phyloP scores from a whole-genome alignment of 805 yeast species.

The Kuraishia piskuri region DNA sequence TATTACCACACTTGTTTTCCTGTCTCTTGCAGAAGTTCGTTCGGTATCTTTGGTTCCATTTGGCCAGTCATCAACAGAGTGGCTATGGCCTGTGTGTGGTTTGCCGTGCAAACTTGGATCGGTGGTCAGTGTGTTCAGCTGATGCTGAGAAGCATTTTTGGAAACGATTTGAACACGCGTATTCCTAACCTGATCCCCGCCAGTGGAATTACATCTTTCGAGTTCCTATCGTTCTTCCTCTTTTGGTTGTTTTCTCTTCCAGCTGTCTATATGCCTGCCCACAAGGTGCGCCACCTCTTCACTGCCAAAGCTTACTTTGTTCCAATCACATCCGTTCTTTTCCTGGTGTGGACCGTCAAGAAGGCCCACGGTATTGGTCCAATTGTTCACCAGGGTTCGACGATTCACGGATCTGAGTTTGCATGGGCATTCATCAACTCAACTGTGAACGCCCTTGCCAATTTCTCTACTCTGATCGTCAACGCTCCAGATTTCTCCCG shows the following conservation, averaged over 20 bases:
- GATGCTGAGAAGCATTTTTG: constrained; percentile 62
- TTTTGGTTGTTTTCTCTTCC: constrained; percentile 69
- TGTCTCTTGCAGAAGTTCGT: constrained; percentile 58
- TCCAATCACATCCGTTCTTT: constrained; percentile 67
- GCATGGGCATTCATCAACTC: constrained; percentile 69
- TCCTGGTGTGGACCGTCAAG: constrained; percentile 65
- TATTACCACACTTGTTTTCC: constrained; percentile 70
- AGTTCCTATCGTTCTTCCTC: constrained; percentile 59
- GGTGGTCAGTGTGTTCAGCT: constrained; percentile 66
- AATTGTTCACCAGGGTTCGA: constrained; percentile 40
- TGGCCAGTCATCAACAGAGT: constrained; percentile 78
- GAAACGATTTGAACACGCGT: constrained; percentile 41
- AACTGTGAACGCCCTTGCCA: constrained; percentile 63
- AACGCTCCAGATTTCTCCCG: constrained; percentile 81
- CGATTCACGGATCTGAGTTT: constrained; percentile 40
- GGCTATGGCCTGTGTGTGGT: constrained; percentile 61
- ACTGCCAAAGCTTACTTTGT: constrained; percentile 63
- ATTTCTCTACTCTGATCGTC: constrained; percentile 70
- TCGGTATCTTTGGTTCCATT: constrained; percentile 66
- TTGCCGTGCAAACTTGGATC: constrained; percentile 66
- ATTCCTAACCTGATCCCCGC: constrained; percentile 42
- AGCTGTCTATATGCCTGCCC: constrained; percentile 65
- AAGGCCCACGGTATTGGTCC: constrained; percentile 65
- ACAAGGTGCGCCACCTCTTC: constrained; percentile 63
- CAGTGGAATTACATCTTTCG: constrained; percentile 44